Evolutionary conservation across 768 basidiomycete species (phyloP).

Genomic region (Pleurotus tuoliensis): DNA sequence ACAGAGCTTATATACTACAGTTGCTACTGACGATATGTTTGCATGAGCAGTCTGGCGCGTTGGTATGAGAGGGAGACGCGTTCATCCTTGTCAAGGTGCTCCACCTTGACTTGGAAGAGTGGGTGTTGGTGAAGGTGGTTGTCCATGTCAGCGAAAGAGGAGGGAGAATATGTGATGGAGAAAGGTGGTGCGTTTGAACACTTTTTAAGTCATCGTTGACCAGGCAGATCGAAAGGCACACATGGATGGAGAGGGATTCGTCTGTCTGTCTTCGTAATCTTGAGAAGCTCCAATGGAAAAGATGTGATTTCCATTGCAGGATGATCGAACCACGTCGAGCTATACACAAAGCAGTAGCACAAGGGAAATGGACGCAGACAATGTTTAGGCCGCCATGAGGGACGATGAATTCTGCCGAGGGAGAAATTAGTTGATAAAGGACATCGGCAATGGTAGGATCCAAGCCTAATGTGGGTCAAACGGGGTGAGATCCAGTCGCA

Average conservation of each 20-base stretch:
- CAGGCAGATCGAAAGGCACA: conserved; percentile 1
- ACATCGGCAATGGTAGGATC: conserved; percentile 18
- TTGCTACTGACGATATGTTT: conserved; percentile 39
- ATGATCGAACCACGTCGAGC: conserved; percentile 5
- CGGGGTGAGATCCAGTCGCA: conserved; percentile 6
- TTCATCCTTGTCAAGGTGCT: conserved; percentile 42
- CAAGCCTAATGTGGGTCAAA: conserved; percentile 14
- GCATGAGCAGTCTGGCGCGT: conserved; percentile 44
- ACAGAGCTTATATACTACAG: conserved; percentile 7
- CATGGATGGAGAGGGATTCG: conserved; percentile 5
- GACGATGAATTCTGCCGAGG: conserved; percentile 21
- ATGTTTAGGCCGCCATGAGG: conserved; percentile 18
- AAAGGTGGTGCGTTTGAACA: not conserved
- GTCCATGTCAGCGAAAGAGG: conserved; percentile 22
- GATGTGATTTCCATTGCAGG: conserved; percentile 3
- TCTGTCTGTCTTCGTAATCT: conserved; percentile 3
- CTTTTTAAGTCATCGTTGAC: conserved; percentile 3
- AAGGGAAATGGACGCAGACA: conserved; percentile 1
- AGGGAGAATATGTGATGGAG: not conserved
- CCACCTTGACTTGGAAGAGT: conserved; percentile 40
- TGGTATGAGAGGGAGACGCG: conserved; percentile 46
- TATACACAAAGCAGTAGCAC: not conserved
- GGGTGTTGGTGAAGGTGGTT: conserved; percentile 39
- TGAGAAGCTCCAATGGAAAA: conserved; percentile 7
- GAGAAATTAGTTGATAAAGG: conserved; percentile 16